These are phyloP conservation scores for Ascochyta pisi DNA, from an alignment of 2,329 filamentous ascomycete species.

Conservation along the genomic window DNA sequence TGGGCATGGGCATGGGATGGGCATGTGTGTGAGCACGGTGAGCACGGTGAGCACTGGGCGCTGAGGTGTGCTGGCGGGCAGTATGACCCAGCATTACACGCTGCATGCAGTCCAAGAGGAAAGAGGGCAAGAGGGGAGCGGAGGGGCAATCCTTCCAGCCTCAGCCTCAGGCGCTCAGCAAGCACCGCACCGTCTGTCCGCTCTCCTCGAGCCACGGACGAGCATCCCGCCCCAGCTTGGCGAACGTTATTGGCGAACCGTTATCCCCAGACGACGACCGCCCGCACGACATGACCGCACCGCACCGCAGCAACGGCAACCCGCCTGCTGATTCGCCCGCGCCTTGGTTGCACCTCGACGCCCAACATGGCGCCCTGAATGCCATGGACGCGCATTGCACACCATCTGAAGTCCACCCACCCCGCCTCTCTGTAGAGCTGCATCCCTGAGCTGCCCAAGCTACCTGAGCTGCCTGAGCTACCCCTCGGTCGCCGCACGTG, in stretches of 20 bases:
- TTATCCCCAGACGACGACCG: neutral
- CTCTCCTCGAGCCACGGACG: constrained; percentile 2
- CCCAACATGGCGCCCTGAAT: neutral
- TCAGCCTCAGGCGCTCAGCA: neutral
- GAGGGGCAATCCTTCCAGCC: constrained; percentile 11
- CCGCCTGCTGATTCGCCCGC: neutral
- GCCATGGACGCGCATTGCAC: neutral
- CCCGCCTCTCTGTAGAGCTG: neutral
- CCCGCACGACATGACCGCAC: neutral
- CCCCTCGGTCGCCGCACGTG: constrained; percentile 11
- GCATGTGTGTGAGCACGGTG: neutral
- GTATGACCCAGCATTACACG: neutral
- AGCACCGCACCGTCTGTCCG: neutral
- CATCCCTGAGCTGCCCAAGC: constrained; percentile 6
- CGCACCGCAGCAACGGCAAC: neutral
- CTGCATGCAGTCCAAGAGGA: neutral
- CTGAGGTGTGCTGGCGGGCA: neutral
- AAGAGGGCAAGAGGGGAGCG: constrained; percentile 4
- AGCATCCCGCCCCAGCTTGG: neutral
- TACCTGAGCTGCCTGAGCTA: neutral
- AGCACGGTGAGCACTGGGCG: neutral
- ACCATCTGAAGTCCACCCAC: neutral
- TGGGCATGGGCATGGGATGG: no score
- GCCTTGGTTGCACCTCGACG: neutral
- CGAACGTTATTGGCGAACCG: neutral